phyloP scores from a whole-genome alignment of 768 basidiomycete species.

The Leccinum arenicola region DNA sequence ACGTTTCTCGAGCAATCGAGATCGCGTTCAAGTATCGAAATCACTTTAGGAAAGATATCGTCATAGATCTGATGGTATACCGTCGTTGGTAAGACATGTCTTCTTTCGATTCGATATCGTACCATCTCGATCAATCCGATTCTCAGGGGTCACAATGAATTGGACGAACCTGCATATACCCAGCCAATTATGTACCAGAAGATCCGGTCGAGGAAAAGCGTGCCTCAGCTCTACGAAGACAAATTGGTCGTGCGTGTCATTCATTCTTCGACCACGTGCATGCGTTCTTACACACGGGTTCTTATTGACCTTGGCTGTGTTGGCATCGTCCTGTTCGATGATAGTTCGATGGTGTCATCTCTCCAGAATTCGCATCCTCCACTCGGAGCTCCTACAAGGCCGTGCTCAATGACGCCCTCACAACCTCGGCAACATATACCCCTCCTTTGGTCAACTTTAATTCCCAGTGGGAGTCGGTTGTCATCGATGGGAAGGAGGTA shows the following conservation, averaged over 20 bases:
- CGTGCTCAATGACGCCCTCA: constrained; percentile 61
- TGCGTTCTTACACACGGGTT: background rate
- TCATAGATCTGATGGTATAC: constrained; percentile 87
- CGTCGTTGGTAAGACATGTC: constrained; percentile 59
- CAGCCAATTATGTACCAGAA: constrained; percentile 90
- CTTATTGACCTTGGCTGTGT: background rate
- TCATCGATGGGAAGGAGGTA: constrained; percentile 12
- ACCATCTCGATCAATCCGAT: background rate
- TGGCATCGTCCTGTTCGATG: background rate
- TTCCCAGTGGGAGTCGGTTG: constrained; percentile 57
- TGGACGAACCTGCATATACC: constrained; percentile 84
- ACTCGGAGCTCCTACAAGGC: constrained; percentile 59
- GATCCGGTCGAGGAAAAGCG: constrained; percentile 68
- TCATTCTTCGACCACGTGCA: background rate
- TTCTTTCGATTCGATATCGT: background rate
- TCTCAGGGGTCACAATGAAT: constrained; percentile 80
- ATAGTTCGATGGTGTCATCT: constrained; percentile 40
- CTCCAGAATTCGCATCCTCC: constrained; percentile 43
- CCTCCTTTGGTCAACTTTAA: constrained; percentile 57
- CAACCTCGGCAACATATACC: constrained; percentile 42
- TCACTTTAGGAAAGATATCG: constrained; percentile 87
- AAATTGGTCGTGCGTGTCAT: constrained; percentile 59
- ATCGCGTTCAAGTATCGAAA: constrained; percentile 87
- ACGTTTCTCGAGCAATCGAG: constrained; percentile 82
- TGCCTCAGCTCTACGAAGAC: constrained; percentile 60